Evolutionary conservation across 148 eudicot genomes (phyloP), one percentile per base, ranked within the genome.

Genomic region (Suaeda aralocaspica): DNA sequence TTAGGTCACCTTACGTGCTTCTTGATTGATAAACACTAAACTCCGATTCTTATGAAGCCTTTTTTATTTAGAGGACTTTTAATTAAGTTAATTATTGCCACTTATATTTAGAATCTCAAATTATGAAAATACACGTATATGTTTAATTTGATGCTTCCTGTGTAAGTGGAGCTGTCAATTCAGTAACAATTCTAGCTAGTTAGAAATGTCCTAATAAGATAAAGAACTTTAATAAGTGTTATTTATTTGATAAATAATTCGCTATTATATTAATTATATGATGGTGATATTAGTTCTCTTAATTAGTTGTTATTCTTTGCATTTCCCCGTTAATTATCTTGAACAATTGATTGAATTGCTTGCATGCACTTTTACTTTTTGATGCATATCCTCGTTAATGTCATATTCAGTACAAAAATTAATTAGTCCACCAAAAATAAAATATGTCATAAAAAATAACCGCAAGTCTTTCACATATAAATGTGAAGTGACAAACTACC

Each of bases 381-480:
- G 30, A 59, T 29, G 61, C 14, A 58, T 58, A 58, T 58, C 34
- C 9, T 58, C 21, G 9, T 58, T 58, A 28, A 30, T 29, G 36
- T 58, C 18, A 14, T 58, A 58, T 58, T 58, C 21, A 21, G 61
- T 29, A 58, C 19, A 34, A 58, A 19, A 26, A 58, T 58, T 60
- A 13, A 7, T 22, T 24, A 24, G 1, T 59, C 22, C 33, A 19
- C 6, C 1, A 10, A 33, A 61, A 22, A 34, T 45, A 33, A 48
- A 21, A 25, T 0, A 22, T 6, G 31, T 46, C 15, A 71, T 30
- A 5, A 25, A 51, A 50, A 50, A 2, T 9, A 46, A 39, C 19
- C 11, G 18, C 45, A 61, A 72, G 58, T 60, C 58, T 45, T 72
- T 24, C 26, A 63, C 41, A 49, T 24, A 63, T 64, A 52, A 62